Conservation (phyloP, 352 stramenopile genomes). For the Globisporangium spiculum region DNA sequence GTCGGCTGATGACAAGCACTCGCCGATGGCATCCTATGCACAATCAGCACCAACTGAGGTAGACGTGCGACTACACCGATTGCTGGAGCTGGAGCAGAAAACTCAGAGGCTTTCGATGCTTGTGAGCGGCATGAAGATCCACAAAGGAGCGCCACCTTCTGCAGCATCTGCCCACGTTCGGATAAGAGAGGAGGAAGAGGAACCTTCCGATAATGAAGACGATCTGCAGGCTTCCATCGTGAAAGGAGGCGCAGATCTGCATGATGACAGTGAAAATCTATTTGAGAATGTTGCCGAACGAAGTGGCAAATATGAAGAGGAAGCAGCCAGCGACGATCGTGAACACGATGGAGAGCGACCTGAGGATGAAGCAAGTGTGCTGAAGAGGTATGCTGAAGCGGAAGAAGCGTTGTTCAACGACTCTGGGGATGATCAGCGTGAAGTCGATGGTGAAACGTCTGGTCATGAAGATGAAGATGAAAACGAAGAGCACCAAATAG, state of each 20-base stretch:
- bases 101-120: conserved; percentile 9
- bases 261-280: not conserved
- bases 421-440: not conserved
- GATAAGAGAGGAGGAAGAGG: not conserved
- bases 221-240: not conserved
- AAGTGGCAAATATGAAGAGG: not conserved
- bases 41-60: not conserved
- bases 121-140: conserved; percentile 11
- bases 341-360: not conserved
- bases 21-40: not conserved
- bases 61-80: conserved; percentile 1
- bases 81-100: conserved; percentile 19
- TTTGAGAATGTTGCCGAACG: not conserved
- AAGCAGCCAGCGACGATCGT: not conserved
- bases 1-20: not conserved
- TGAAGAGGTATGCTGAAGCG: not conserved
- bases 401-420: not conserved
- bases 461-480: not conserved
- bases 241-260: not conserved
- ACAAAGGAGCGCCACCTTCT: not conserved
- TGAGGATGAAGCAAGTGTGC: not conserved
- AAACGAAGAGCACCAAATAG: not conserved
- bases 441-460: not conserved
- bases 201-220: not conserved
- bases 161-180: not conserved